These are phyloP conservation scores for Physcomitrellopsis africana DNA, from an alignment of 225 moss, liverwort and hornwort species.

Conservation along the genomic window DNA sequence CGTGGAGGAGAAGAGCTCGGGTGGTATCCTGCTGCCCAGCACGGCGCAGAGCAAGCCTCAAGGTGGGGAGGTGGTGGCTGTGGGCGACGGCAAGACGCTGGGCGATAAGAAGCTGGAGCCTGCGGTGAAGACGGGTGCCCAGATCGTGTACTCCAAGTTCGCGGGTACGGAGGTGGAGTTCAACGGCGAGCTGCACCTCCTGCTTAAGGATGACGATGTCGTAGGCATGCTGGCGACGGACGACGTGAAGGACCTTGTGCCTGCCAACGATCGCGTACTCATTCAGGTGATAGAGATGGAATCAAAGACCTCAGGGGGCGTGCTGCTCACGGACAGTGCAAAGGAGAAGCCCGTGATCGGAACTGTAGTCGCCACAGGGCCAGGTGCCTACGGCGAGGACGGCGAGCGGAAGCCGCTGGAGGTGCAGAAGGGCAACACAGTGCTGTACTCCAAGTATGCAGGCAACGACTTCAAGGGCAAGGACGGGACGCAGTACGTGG, in stretches of 20 bases:
- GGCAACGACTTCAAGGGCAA: constrained; percentile 44
- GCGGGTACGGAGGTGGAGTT: no score
- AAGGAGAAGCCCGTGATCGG: constrained; percentile 21
- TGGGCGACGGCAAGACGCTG: no score
- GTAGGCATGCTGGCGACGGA: no score
- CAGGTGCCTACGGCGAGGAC: constrained; percentile 44
- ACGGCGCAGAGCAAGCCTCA: constrained; percentile 54
- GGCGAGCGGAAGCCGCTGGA: constrained; percentile 63
- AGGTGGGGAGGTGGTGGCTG: no score
- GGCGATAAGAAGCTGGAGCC: no score
- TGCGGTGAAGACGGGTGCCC: no score
- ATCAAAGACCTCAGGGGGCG: constrained; percentile 36
- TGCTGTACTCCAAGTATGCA: constrained; percentile 70
- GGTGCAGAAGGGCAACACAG: constrained; percentile 50
- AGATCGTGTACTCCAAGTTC: no score
- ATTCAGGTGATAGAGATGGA: constrained; percentile 51
- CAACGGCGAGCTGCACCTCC: no score
- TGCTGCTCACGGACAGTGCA: no score
- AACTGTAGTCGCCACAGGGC: constrained; percentile 51
- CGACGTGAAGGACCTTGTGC: no score
- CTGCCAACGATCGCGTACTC: constrained; percentile 1
- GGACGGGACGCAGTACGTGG: constrained; percentile 54
- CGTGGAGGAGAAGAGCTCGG: constrained; percentile 59
- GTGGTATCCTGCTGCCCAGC: constrained; percentile 63
- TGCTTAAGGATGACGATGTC: no score